phyloP scores from a whole-genome alignment of 495 filamentous ascomycete species.

The Hypoxylon cercidicola region DNA sequence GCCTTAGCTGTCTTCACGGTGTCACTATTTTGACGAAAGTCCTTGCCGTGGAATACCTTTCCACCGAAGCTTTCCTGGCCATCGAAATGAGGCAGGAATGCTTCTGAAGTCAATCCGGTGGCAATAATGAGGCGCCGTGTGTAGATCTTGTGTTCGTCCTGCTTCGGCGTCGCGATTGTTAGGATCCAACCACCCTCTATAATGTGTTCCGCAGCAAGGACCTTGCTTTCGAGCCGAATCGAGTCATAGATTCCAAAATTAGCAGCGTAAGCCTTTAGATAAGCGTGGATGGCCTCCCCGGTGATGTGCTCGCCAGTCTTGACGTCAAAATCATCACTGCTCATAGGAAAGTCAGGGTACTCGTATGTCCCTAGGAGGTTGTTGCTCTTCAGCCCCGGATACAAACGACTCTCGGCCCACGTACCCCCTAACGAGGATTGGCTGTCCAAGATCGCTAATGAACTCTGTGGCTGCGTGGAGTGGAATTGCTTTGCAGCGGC shows the following conservation, averaged over 20 bases:
- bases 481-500: conserved; percentile 25
- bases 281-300: conserved; percentile 70
- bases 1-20: conserved; percentile 50
- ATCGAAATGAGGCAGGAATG: conserved; percentile 51
- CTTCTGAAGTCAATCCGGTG: conserved; percentile 51
- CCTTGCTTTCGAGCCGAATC: conserved; percentile 64
- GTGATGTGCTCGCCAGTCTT: conserved; percentile 73
- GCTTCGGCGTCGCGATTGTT: conserved; percentile 34
- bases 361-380: conserved; percentile 73
- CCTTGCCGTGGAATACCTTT: conserved; percentile 71
- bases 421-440: conserved; percentile 12
- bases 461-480: conserved; percentile 10
- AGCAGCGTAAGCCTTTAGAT: conserved; percentile 70
- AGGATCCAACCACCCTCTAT: conserved; percentile 54
- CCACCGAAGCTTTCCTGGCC: conserved; percentile 54
- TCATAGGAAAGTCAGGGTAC: conserved; percentile 80
- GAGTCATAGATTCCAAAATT: conserved; percentile 64
- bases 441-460: conserved; percentile 11
- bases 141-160: conserved; percentile 32
- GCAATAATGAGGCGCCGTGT: conserved; percentile 51
- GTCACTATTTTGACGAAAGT: conserved; percentile 56
- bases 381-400: conserved; percentile 67
- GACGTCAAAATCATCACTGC: conserved; percentile 65
- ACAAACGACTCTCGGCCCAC: conserved; percentile 18
- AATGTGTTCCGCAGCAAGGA: conserved; percentile 61